Evolutionary conservation across 202 grass and related monocot genomes (phyloP), one percentile per base, ranked within the genome.

Genomic region (Cymbopogon flexuosus): DNA sequence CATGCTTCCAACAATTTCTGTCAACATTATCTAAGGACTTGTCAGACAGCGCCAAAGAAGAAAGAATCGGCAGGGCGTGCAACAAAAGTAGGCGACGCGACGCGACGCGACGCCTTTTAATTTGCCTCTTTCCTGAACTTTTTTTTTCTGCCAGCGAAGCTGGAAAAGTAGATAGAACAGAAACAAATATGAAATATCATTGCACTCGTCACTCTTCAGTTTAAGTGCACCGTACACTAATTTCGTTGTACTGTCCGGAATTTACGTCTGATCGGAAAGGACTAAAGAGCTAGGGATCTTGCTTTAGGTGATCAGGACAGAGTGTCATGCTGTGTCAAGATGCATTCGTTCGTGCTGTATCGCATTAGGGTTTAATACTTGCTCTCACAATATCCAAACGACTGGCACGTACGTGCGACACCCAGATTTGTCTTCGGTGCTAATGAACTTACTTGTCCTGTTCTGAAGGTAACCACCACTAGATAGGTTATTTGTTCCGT

Each of bases 261-360:
- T 19, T 43, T 34, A 35, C 70, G 39, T 80, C 68, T 16, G 62
- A 80, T 70, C 47, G 31, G 62, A 84, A 84, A 75, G 18, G 56
- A 59, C 21, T 24, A 54, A 54, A 54, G 45, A 78, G 45, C 37
- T 6, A 72, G 42, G 10, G 6, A 52, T 79, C 49, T 61, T 80
- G 11, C 76, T 80, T 84, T 65, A 24, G 18, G 29, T 52, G 56
- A 36, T 51, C 6, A 56, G 43, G 68, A 85, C 87, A 89, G 77
- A 46, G 71, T 89, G 77, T 85, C 82, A 72, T 63, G 64, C 47
- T 88, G 71, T 76, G 71, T 76, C 82, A 4, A 39, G 43, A 65
- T 65, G 71, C 71, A 31, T 70, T 72, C 42, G 3, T 72, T 73
- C 59, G 8, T 72, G 87, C 77, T 89, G 82, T 89, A 66, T 65